A percentile compares a stretch with the other conserved stretches of the same genome.
phyloP scores from a whole-genome alignment of 371 early-diverging fungal genomes.

The Mucor ambiguus region DNA sequence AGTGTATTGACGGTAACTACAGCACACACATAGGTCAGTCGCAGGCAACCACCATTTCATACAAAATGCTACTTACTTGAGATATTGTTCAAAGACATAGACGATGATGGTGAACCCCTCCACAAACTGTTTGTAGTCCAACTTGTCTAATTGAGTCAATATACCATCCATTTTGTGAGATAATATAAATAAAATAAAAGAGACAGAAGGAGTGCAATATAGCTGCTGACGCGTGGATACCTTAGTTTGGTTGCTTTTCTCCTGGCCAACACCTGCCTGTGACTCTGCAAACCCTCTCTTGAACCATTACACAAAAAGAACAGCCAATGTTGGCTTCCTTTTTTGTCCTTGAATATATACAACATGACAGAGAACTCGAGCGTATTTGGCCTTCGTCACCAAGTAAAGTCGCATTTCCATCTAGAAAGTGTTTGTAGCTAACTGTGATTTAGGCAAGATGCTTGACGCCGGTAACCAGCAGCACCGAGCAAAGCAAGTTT shows the following conservation, averaged over 20 bases:
- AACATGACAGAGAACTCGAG: slow-evolving; percentile 53
- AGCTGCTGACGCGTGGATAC: not conserved
- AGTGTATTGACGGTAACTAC: slow-evolving; percentile 74
- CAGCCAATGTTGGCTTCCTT: not conserved
- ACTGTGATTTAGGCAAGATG: slow-evolving; percentile 60
- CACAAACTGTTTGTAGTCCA: slow-evolving; percentile 77
- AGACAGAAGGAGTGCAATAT: not conserved
- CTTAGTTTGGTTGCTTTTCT: not conserved
- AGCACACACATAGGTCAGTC: not conserved
- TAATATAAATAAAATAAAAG: not conserved
- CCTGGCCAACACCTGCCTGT: not conserved
- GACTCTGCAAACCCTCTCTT: not conserved
- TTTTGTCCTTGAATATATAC: not conserved
- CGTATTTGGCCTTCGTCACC: slow-evolving; percentile 72
- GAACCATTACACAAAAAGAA: not conserved
- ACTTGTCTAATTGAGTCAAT: slow-evolving; percentile 28
- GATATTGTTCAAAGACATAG: slow-evolving; percentile 70
- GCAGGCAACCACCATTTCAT: not conserved
- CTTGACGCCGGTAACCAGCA: slow-evolving; percentile 64
- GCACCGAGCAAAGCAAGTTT: slow-evolving; percentile 71
- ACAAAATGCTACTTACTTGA: slow-evolving; percentile 49
- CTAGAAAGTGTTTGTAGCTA: not conserved
- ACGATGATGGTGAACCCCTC: slow-evolving; percentile 67
- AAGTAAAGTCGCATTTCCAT: slow-evolving; percentile 42
- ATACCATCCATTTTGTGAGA: slow-evolving; percentile 16